phyloP scores from a whole-genome alignment of 495 filamentous ascomycete genomes.

The Penicillium malachiteum region DNA sequence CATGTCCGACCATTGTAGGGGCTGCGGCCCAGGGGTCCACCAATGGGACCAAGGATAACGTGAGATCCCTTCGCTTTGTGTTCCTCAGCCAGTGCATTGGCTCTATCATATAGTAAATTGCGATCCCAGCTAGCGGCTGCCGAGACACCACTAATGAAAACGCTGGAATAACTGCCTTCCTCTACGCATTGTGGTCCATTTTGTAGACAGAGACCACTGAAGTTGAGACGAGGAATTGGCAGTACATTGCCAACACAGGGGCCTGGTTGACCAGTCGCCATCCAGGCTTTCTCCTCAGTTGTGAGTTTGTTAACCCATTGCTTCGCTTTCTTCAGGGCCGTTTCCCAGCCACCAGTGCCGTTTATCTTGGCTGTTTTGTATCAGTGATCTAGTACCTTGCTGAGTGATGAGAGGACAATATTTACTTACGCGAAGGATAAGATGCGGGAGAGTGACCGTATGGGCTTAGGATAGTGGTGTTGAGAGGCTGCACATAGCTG shows the following conservation, averaged over 20 bases:
- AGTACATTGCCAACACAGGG: conserved; percentile 78
- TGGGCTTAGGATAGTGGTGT: conserved; percentile 24
- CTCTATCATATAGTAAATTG: conserved; percentile 60
- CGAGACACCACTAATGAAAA: conserved; percentile 56
- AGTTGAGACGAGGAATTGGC: conserved; percentile 40
- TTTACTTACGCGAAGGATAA: conserved; percentile 23
- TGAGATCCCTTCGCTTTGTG: conserved; percentile 54
- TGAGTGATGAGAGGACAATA: background rate
- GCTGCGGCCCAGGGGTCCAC: conserved; percentile 53
- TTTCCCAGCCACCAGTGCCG: conserved; percentile 43
- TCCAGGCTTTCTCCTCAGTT: conserved; percentile 76
- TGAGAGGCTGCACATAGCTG: conserved; percentile 25
- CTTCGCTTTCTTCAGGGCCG: conserved; percentile 65
- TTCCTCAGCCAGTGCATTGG: conserved; percentile 61
- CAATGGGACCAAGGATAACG: conserved; percentile 51
- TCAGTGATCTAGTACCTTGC: background rate
- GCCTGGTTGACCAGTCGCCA: conserved; percentile 72
- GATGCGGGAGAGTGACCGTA: conserved; percentile 26
- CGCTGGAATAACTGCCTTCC: conserved; percentile 48
- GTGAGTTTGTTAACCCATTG: conserved; percentile 72
- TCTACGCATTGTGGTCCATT: conserved; percentile 55
- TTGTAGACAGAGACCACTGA: conserved; percentile 53
- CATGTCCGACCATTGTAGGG: conserved; percentile 58
- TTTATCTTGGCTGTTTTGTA: conserved; percentile 10
- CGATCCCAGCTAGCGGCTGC: conserved; percentile 71